Evolutionary conservation across 2,329 filamentous ascomycete species (phyloP).

Genomic region (Aphanocladium album): DNA sequence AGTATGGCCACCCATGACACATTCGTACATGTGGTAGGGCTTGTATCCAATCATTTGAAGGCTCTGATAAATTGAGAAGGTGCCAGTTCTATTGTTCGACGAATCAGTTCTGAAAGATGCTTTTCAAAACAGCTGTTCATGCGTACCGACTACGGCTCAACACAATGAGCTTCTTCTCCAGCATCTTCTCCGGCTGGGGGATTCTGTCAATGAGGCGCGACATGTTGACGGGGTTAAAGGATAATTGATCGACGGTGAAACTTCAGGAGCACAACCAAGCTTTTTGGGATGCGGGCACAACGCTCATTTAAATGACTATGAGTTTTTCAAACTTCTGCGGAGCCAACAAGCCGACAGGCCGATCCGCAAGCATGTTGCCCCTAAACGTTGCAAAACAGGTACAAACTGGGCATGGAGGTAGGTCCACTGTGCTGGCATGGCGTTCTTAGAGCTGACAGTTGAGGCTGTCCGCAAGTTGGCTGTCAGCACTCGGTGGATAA

Average conservation of each 20-base stretch:
- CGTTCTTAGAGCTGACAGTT: background rate
- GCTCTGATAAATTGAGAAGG: slow-evolving; percentile 29
- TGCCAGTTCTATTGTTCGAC: slow-evolving; percentile 27
- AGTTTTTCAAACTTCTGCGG: background rate
- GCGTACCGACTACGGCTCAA: slow-evolving; percentile 32
- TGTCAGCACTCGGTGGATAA: background rate
- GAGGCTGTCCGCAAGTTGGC: background rate
- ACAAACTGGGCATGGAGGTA: background rate
- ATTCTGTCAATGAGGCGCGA: slow-evolving; percentile 30
- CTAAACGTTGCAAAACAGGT: background rate
- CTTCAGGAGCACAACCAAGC: background rate
- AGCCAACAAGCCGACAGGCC: too few relatives aligned
- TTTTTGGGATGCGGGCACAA: background rate
- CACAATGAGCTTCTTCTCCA: slow-evolving; percentile 31
- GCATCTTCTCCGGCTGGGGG: slow-evolving; percentile 25
- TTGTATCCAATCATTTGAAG: slow-evolving; percentile 30
- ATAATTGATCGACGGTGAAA: background rate
- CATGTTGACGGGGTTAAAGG: slow-evolving; percentile 20
- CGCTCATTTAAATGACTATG: background rate
- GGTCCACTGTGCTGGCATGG: background rate
- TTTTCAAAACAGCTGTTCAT: background rate
- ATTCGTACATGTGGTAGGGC: slow-evolving; percentile 32
- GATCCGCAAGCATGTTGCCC: background rate
- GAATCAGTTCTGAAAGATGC: too few relatives aligned
- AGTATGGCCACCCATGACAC: slow-evolving; percentile 18